Evolutionary conservation across 495 filamentous ascomycete genomes (phyloP).

Genomic region (Chaetomium fimeti): DNA sequence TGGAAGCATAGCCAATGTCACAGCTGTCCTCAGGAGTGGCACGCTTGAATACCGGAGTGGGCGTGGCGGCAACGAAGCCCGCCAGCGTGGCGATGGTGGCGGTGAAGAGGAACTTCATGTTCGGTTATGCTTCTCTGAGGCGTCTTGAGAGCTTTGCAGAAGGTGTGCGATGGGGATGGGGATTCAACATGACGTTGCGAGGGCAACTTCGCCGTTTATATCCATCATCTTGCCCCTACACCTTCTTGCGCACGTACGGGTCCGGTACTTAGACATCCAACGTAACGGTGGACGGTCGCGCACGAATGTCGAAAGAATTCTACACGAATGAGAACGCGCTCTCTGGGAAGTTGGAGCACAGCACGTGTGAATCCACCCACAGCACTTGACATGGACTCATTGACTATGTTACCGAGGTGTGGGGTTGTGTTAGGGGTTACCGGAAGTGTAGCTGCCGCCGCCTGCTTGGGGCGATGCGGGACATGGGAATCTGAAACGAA

Average conservation of each 20-base stretch:
- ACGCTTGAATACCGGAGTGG: conserved; percentile 6
- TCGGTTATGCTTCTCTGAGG: background rate
- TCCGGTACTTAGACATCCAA: too few relatives aligned
- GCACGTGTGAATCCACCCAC: background rate
- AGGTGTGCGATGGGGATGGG: background rate
- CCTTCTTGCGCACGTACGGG: background rate
- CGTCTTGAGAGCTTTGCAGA: background rate
- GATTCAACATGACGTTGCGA: background rate
- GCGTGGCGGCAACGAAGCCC: conserved; percentile 1
- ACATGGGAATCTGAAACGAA: background rate
- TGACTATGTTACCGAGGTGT: background rate
- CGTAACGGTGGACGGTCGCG: background rate
- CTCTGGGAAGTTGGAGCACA: background rate
- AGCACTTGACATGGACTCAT: background rate
- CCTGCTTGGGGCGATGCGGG: conserved; percentile 3
- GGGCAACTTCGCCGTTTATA: background rate
- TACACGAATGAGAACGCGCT: conserved; percentile 12
- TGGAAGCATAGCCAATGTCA: conserved; percentile 7
- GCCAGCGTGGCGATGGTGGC: conserved; percentile 9
- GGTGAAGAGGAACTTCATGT: conserved; percentile 11
- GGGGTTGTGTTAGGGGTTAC: background rate
- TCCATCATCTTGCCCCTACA: background rate
- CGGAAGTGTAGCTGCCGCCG: conserved; percentile 5
- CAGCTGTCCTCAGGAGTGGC: background rate
- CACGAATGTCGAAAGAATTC: background rate